Conservation (phyloP, 805 yeast species). For the Cephaloascus albidus region DNA sequence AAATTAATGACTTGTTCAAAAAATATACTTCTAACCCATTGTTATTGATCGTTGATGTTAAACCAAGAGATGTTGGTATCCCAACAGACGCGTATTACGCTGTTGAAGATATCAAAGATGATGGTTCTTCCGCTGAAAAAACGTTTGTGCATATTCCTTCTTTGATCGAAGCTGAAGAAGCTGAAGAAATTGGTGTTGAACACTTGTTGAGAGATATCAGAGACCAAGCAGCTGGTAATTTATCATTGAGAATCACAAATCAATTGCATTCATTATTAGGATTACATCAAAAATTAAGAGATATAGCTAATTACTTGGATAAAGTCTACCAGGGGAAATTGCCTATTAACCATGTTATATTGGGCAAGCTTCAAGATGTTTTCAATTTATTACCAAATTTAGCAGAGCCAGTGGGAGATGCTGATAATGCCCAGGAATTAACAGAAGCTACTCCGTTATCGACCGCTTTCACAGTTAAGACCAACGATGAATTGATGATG, state of each 20-base stretch:
- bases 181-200: conserved; percentile 98
- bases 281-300: conserved; percentile 66
- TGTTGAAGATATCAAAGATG: conserved; percentile 91
- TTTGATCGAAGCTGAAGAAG: conserved; percentile 92
- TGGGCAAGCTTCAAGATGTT: conserved; percentile 90
- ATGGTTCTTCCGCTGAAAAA: conserved; percentile 86
- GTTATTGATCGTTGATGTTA: conserved; percentile 84
- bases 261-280: conserved; percentile 86
- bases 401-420: conserved; percentile 13
- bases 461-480: conserved; percentile 80
- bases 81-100: conserved; percentile 96
- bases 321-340: conserved; percentile 62
- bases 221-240: conserved; percentile 92
- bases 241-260: conserved; percentile 79
- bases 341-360: conserved; percentile 83
- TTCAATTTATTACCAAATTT: conserved; percentile 89
- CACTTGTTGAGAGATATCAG: conserved; percentile 89
- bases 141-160: conserved; percentile 93
- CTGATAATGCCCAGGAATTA: conserved; percentile 2
- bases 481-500: conserved; percentile 94
- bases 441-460: conserved; percentile 44
- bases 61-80: conserved; percentile 75
- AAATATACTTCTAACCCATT: conserved; percentile 76
- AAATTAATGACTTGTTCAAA: conserved; percentile 84
- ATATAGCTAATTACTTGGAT: conserved; percentile 68